These are phyloP conservation scores for Massospora cicadina DNA, from an alignment of 371 early-diverging fungal species.

Conservation along the genomic window DNA sequence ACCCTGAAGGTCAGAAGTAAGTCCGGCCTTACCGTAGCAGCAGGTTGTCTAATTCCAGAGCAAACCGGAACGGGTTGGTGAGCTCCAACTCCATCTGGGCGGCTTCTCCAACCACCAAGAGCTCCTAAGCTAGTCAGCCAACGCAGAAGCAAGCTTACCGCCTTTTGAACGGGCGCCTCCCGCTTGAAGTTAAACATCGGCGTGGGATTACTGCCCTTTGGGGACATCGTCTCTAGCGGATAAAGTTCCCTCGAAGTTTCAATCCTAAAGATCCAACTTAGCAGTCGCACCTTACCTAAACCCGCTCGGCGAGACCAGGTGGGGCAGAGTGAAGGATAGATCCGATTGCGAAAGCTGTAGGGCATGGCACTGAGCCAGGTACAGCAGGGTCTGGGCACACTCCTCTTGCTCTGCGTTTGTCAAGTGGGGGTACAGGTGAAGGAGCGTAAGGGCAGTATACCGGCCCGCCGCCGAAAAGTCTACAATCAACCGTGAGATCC, in stretches of 20 bases:
- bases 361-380: background rate
- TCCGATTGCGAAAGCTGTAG: background rate
- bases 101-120: background rate
- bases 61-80: background rate
- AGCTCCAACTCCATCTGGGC: background rate
- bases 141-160: background rate
- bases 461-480: background rate
- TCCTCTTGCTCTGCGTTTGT: constrained; percentile 6
- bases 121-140: background rate
- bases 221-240: background rate
- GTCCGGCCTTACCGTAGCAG: background rate
- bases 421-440: background rate
- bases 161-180: background rate
- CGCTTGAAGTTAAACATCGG: background rate
- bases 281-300: background rate
- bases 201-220: background rate
- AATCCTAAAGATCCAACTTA: background rate
- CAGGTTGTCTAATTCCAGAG: background rate
- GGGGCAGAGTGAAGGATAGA: background rate
- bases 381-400: background rate
- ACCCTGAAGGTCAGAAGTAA: background rate
- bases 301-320: background rate
- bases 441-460: background rate
- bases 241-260: background rate
- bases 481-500: background rate